phyloP scores from a whole-genome alignment of 2,329 filamentous ascomycete species.

The Colletotrichum incanum region DNA sequence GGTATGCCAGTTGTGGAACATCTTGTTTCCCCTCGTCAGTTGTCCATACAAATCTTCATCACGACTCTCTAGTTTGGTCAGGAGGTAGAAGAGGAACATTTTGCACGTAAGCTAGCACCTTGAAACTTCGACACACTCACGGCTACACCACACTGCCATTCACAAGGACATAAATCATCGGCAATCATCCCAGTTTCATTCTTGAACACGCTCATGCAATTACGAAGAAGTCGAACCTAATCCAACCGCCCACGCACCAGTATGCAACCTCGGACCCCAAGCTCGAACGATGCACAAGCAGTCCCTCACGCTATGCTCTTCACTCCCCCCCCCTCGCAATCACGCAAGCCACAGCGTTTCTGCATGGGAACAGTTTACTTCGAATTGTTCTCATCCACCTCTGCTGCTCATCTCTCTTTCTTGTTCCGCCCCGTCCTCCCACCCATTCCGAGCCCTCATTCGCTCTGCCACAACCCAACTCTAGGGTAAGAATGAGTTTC shows the following conservation, averaged over 20 bases:
- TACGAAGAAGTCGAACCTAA: conserved; percentile 21
- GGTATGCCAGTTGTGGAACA: too few relatives aligned
- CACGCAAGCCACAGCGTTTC: background rate
- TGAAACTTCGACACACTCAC: background rate
- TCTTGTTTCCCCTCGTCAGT: too few relatives aligned
- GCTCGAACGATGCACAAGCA: conserved; percentile 15
- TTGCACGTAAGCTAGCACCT: background rate
- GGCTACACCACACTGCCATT: background rate
- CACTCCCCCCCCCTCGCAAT: conserved; percentile 7
- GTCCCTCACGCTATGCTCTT: conserved; percentile 10
- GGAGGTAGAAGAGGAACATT: background rate
- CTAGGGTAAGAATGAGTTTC: conserved; percentile 3
- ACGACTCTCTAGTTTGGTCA: too few relatives aligned
- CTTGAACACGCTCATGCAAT: conserved; percentile 33
- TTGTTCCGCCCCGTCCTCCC: background rate
- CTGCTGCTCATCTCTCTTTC: background rate
- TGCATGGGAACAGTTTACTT: conserved; percentile 22
- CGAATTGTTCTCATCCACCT: conserved; percentile 14
- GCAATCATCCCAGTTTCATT: conserved; percentile 3
- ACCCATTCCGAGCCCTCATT: background rate
- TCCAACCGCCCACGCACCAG: conserved; percentile 21
- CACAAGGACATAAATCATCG: background rate
- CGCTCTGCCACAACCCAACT: background rate
- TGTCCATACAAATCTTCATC: too few relatives aligned
- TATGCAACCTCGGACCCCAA: conserved; percentile 18